Conservation (phyloP, 2,329 filamentous ascomycete species). For the Colletotrichum musae region DNA sequence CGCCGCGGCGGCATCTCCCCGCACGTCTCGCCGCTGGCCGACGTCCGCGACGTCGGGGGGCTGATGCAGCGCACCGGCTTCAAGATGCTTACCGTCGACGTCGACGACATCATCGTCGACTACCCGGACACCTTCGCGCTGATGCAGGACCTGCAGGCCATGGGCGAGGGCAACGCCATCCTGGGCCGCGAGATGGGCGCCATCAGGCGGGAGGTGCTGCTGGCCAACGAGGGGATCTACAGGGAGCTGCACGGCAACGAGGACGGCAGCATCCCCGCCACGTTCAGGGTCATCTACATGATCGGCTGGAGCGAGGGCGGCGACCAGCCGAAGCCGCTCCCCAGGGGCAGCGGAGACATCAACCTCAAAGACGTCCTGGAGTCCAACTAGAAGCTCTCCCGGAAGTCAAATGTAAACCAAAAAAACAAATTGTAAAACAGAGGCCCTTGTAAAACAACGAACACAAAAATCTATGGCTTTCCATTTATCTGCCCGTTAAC, state of each 20-base stretch:
- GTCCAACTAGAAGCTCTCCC: slow-evolving; percentile 53
- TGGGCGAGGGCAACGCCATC: slow-evolving; percentile 95
- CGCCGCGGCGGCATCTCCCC: slow-evolving; percentile 91
- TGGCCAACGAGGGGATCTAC: slow-evolving; percentile 93
- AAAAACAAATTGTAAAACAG: not conserved
- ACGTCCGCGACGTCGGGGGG: slow-evolving; percentile 92
- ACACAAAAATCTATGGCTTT: slow-evolving; percentile 38
- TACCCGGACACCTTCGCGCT: slow-evolving; percentile 91
- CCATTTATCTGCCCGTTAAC: slow-evolving; percentile 25
- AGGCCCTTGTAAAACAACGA: slow-evolving; percentile 26
- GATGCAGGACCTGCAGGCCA: slow-evolving; percentile 94
- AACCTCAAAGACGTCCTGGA: slow-evolving; percentile 87
- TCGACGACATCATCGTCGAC: slow-evolving; percentile 97
- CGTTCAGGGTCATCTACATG: slow-evolving; percentile 97
- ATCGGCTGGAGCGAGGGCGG: slow-evolving; percentile 95
- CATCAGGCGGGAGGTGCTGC: slow-evolving; percentile 84
- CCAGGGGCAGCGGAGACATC: slow-evolving; percentile 87
- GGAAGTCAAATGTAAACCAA: not conserved
- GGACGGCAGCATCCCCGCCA: slow-evolving; percentile 85
- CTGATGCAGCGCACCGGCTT: slow-evolving; percentile 90
- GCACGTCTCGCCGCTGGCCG: slow-evolving; percentile 90
- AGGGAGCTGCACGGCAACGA: slow-evolving; percentile 87
- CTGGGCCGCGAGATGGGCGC: slow-evolving; percentile 85
- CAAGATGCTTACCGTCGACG: slow-evolving; percentile 95
- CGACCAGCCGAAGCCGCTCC: slow-evolving; percentile 83